These are phyloP conservation scores for Cavenderia fasciculata DNA, from an alignment of 78 protist genomes.

Conservation along the genomic window DNA sequence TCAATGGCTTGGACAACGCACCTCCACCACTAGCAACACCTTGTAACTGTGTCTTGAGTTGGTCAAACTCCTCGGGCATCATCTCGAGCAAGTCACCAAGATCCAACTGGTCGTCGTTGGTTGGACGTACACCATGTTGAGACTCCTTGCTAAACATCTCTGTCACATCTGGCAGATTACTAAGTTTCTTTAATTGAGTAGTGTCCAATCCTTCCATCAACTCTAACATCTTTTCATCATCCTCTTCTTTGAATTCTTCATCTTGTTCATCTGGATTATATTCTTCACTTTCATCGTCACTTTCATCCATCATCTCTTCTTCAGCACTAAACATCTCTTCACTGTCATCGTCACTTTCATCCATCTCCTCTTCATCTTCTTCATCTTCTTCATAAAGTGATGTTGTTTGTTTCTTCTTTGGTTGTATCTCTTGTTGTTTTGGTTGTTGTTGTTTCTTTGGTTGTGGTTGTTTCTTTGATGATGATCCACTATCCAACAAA, in stretches of 20 bases:
- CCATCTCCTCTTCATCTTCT: slow-evolving; percentile 28
- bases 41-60: slow-evolving; percentile 21
- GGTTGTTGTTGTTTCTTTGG: not conserved
- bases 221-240: not conserved
- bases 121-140: slow-evolving; percentile 25
- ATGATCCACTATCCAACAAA: slow-evolving; percentile 51
- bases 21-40: not conserved
- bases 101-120: slow-evolving; percentile 4
- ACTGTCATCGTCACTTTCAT: not conserved
- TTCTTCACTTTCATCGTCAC: slow-evolving; percentile 19
- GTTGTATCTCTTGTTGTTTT: not conserved
- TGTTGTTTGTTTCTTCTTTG: not conserved
- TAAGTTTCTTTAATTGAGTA: not conserved
- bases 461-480: slow-evolving; percentile 7
- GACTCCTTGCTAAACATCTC: slow-evolving; percentile 31
- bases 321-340: not conserved
- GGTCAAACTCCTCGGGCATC: slow-evolving; percentile 55
- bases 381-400: slow-evolving; percentile 11
- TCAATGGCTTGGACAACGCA: slow-evolving; percentile 51
- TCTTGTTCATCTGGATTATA: slow-evolving; percentile 11
- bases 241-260: slow-evolving; percentile 13
- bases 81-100: slow-evolving; percentile 12
- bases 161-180: slow-evolving; percentile 52
- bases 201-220: not conserved
- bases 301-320: slow-evolving; percentile 9